Evolutionary conservation across 176 grass and related monocot species (phyloP).

Genomic region (Eleusine coracana): DNA sequence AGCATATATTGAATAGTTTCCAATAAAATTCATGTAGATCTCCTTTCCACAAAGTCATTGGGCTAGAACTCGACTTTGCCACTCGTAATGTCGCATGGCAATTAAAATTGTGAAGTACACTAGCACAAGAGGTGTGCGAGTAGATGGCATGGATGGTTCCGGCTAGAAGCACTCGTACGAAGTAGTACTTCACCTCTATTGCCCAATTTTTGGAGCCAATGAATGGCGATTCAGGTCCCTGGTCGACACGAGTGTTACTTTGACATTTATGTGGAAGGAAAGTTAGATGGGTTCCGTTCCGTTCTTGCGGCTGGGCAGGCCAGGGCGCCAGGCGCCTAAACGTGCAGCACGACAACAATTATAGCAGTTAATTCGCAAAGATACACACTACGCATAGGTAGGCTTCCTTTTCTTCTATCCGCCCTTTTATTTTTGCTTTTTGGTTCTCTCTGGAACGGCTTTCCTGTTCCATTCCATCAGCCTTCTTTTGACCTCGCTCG

Average conservation of each 20-base stretch:
- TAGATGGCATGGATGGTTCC: background rate
- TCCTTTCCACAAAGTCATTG: background rate
- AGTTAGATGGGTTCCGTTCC: conserved; percentile 45
- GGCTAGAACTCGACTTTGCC: background rate
- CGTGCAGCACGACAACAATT: conserved; percentile 43
- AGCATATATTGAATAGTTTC: background rate
- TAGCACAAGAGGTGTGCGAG: background rate
- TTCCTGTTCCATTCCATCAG: conserved; percentile 14
- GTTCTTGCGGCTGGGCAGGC: conserved; percentile 30
- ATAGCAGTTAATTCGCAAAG: conserved; percentile 36
- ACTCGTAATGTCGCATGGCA: background rate
- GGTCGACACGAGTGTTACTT: conserved; percentile 52
- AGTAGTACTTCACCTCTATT: background rate
- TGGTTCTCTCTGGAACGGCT: background rate
- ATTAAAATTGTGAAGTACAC: background rate
- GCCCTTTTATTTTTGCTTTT: background rate
- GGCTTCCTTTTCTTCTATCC: background rate
- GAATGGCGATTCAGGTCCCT: conserved; percentile 11
- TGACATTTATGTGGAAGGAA: conserved; percentile 60
- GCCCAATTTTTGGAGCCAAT: conserved; percentile 7
- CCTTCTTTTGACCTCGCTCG: background rate
- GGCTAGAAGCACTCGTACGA: background rate
- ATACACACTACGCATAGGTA: conserved; percentile 22
- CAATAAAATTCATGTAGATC: background rate
- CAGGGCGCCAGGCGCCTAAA: conserved; percentile 24